Evolutionary conservation across 176 grass and related monocot species (phyloP).

Genomic region (Carex myosuroides): DNA sequence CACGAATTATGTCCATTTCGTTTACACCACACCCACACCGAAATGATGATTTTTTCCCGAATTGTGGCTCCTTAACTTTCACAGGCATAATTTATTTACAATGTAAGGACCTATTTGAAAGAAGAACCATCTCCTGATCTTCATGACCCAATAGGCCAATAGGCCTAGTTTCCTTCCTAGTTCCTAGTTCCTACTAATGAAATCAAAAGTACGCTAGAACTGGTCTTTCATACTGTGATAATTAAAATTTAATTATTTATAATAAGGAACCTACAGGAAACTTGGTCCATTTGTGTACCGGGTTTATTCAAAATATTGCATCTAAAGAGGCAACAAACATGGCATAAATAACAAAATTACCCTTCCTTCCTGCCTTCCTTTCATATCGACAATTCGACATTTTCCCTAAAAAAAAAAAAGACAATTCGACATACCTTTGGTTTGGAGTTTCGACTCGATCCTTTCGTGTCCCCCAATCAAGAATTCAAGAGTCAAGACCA

Average conservation of each 20-base stretch:
- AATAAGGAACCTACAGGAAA: background rate
- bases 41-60: no score
- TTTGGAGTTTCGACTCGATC: background rate
- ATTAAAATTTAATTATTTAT: no score
- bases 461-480: slow-evolving; percentile 1
- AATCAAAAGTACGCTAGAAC: background rate
- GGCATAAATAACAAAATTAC: background rate
- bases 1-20: no score
- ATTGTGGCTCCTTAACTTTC: no score
- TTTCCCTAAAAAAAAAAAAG: no score
- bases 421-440: background rate
- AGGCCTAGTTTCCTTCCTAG: no score
- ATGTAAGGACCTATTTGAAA: background rate
- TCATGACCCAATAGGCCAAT: background rate
- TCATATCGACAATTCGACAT: background rate
- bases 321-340: background rate
- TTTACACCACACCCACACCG: no score
- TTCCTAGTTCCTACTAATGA: background rate
- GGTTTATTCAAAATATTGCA: background rate
- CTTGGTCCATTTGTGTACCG: background rate
- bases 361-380: background rate
- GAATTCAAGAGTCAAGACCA: background rate
- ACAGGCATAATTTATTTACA: background rate
- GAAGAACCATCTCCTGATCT: background rate
- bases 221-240: background rate